A percentile compares a stretch with the other conserved stretches of the same genome.
These are phyloP conservation scores for Eucalyptus camaldulensis DNA, from an alignment of 345 rosid species.

Conservation along the genomic window DNA sequence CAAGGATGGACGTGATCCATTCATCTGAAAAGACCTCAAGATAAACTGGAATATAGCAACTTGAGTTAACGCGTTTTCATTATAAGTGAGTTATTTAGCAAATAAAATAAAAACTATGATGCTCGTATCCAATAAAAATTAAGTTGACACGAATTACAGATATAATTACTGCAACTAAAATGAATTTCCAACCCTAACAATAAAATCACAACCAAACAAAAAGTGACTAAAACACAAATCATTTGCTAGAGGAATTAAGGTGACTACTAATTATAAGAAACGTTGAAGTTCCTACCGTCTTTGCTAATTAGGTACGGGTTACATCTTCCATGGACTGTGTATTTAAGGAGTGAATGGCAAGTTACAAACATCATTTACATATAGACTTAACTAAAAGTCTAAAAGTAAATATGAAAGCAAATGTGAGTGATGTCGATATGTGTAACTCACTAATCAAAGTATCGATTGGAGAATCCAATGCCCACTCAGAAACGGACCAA, in stretches of 20 bases:
- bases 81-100: not conserved
- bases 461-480: not conserved
- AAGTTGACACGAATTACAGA: not conserved
- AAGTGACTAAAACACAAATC: not conserved
- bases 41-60: not conserved
- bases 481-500: not conserved
- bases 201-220: not conserved
- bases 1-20: not conserved
- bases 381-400: not conserved
- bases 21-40: not conserved
- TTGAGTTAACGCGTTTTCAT: not conserved
- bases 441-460: not conserved
- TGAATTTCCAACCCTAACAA: not conserved
- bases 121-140: not conserved
- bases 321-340: not conserved
- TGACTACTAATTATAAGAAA: not conserved
- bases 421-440: not conserved
- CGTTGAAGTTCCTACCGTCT: not conserved
- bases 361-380: not conserved
- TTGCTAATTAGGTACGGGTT: not conserved
- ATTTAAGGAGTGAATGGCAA: not conserved
- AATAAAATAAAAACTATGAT: not conserved
- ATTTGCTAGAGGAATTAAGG: not conserved
- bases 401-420: not conserved
- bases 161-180: not conserved